A percentile compares a stretch with the other conserved stretches of the same genome.
These are phyloP conservation scores for Exobasidium cylindrosporum DNA, from an alignment of 1,284 basidiomycete genomes.

Conservation along the genomic window DNA sequence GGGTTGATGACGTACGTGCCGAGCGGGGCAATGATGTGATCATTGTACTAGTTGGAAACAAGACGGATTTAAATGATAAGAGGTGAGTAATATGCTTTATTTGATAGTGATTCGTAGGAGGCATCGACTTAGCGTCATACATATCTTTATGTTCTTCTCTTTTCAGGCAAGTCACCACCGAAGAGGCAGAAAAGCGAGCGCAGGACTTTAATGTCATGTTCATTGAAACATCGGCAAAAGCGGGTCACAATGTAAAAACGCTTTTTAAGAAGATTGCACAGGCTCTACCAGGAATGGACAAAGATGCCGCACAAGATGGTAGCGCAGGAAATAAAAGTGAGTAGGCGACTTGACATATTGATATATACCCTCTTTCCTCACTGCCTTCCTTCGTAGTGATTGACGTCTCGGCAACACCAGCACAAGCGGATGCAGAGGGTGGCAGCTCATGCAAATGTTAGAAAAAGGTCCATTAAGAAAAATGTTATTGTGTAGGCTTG, in stretches of 20 bases:
- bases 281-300: conserved; percentile 93
- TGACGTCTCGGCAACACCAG: conserved; percentile 16
- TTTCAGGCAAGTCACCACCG: conserved; percentile 97
- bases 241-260: conserved; percentile 97
- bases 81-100: too few species aligned
- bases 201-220: conserved; percentile 94
- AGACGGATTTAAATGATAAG: conserved; percentile 71
- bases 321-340: conserved; percentile 14
- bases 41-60: conserved; percentile 97
- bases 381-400: conserved; percentile 14
- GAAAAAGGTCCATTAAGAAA: conserved; percentile 7
- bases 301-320: conserved; percentile 60
- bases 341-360: background rate
- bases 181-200: conserved; percentile 92
- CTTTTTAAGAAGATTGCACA: conserved; percentile 99
- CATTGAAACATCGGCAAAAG: conserved; percentile 99
- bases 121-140: conserved; percentile 3
- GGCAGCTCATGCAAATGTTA: conserved; percentile 20
- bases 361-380: too few species aligned
- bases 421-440: conserved; percentile 9
- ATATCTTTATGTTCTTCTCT: too few species aligned
- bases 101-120: conserved; percentile 15
- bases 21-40: conserved; percentile 98
- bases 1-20: conserved; percentile 98
- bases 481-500: too few species aligned